These are phyloP conservation scores for Zasmidium cellare DNA, from an alignment of 2,329 filamentous ascomycete species.

Conservation along the genomic window DNA sequence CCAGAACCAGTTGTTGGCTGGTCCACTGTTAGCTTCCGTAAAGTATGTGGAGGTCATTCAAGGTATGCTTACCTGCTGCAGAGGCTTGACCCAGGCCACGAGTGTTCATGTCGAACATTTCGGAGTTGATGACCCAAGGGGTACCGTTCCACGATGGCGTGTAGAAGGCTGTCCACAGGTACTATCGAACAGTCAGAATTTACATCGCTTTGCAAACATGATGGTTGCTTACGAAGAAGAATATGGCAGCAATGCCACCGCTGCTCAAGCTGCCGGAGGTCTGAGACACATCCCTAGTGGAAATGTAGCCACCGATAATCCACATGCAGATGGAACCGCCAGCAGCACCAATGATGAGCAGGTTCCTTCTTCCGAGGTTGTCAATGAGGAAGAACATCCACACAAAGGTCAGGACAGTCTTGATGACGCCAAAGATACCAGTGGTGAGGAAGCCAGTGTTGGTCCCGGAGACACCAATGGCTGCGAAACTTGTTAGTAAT, in stretches of 20 bases:
- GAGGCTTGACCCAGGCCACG: constrained; percentile 70
- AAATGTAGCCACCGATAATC: constrained; percentile 63
- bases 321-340: constrained; percentile 66
- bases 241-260: constrained; percentile 62
- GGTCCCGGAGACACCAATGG: constrained; percentile 61
- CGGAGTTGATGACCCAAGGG: constrained; percentile 71
- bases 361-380: constrained; percentile 59
- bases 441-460: constrained; percentile 66
- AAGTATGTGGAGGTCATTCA: too few relatives aligned
- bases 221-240: constrained; percentile 57
- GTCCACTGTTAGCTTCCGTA: constrained; percentile 39
- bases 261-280: constrained; percentile 41
- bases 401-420: constrained; percentile 66
- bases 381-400: constrained; percentile 72
- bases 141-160: constrained; percentile 56
- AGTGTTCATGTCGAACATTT: constrained; percentile 73
- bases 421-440: constrained; percentile 75
- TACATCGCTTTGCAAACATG: neutral
- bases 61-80: constrained; percentile 47
- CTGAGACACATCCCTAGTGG: constrained; percentile 31
- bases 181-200: constrained; percentile 33
- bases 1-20: constrained; percentile 55
- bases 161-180: constrained; percentile 68
- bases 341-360: constrained; percentile 65
- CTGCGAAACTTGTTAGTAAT: too few relatives aligned